phyloP scores from a whole-genome alignment of 2,329 filamentous ascomycete genomes.

The Aspergillus hiratsukae region DNA sequence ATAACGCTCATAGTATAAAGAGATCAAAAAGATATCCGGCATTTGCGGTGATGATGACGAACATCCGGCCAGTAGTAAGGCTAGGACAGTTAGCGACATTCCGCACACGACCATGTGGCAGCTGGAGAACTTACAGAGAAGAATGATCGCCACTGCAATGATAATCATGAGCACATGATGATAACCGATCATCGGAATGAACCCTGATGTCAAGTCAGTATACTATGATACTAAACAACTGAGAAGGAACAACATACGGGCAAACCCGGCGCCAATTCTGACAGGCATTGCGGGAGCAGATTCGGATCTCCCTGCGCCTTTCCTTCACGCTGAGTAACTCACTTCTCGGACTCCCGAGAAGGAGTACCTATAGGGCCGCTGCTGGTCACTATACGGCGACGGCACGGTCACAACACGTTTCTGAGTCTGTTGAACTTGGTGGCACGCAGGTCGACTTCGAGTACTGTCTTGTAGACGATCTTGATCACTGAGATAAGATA shows the following conservation, averaged over 20 bases:
- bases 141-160: slow-evolving; percentile 87
- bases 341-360: slow-evolving; percentile 40
- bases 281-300: slow-evolving; percentile 24
- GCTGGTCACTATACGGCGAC: slow-evolving; percentile 5
- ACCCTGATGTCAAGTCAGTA: slow-evolving; percentile 36
- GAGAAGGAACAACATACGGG: slow-evolving; percentile 27
- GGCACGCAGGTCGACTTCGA: not conserved
- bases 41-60: slow-evolving; percentile 95
- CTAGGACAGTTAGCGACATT: slow-evolving; percentile 45
- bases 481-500: not conserved
- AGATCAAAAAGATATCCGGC: slow-evolving; percentile 93
- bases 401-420: not conserved
- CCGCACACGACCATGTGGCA: not conserved
- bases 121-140: slow-evolving; percentile 68
- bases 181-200: slow-evolving; percentile 62
- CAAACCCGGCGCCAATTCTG: slow-evolving; percentile 30
- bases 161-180: slow-evolving; percentile 95
- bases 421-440: not conserved
- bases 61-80: slow-evolving; percentile 88
- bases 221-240: not conserved
- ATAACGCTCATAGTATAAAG: slow-evolving; percentile 92
- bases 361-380: slow-evolving; percentile 20
- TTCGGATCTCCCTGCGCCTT: slow-evolving; percentile 8
- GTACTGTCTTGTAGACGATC: not conserved
- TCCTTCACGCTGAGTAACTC: slow-evolving; percentile 23